Base-by-base conservation (phyloP, 805 yeast genomes). In the Myxozyma geophila region DNA sequence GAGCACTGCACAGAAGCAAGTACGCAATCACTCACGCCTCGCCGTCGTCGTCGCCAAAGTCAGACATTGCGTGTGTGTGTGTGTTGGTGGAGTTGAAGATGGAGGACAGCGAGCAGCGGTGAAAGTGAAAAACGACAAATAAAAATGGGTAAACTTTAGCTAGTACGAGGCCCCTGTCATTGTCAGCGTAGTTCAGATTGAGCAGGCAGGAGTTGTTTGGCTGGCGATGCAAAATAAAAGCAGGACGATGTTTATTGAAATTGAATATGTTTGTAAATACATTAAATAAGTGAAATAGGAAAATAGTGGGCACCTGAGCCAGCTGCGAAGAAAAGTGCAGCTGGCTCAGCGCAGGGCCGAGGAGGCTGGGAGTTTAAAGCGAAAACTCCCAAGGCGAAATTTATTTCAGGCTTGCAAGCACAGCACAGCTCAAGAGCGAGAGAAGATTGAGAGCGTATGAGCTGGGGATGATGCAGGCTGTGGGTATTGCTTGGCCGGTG, bases 21-120 rank as follows among this genome's bases (percentile, higher is more conserved):
- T 4, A 37, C 17, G 36, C 15, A 13, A 41, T 21, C 28, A 72
- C 77, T 65, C 69, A 76, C 77, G 78, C 79, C 54, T 55, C 68
- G 23, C 74, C 77, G 63, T 79, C 82, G 67, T 79, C 81, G 37
- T 70, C 72, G 15, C 71, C 73, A 54, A 63, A 71, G 74, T 78
- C 81, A 46, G 80, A 78, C 81, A 78, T 78, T 21, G 28, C 33
- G 33, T 13, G 6, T 6, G 60, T 21, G 28, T 43, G 33, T 13
- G 6, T 6, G 60, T 2, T 7, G 43, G 37, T 36, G 48, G n/a
- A n/a, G 43, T 50, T 10, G 43, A 28, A n/a, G 33, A 52, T 37
- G 46, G 12, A n/a, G 35, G 15, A 8, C 5, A 33, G 35, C 10
- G 35, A 10, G 50, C 19, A 23, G 33, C 8, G 47, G 28, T 46